Evolutionary conservation across 2,329 filamentous ascomycete species (phyloP), one percentile per base, ranked within the genome.

Genomic region (Madurella mycetomatis): DNA sequence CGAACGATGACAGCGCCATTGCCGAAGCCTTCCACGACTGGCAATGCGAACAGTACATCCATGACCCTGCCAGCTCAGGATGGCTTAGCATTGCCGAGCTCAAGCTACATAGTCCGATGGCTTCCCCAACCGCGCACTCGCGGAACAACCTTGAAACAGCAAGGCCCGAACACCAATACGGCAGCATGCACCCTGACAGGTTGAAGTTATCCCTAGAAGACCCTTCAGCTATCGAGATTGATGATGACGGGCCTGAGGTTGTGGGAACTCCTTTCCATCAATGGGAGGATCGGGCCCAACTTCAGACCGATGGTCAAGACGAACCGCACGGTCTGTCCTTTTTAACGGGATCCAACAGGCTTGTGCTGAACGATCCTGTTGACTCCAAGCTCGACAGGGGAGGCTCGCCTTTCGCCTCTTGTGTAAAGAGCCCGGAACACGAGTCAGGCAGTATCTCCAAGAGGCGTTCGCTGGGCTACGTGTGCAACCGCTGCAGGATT

Each of bases 401-500:
- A 17, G 13, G 16, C 9, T 0, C 5, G 9, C 25, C 32, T 25
- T 13, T 34, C 5, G 42, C 15, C 5, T 41, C 42, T 32, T 16
- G 4, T 4, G 1, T 12, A 1, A 9, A 12, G 30, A 16, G 4
- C 15, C 25, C 39, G 11, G 15, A n/a, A 16, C 9, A 12, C 2
- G 30, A 47, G 30, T 9, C 7, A 13, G 4, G 11, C 9, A 37
- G 34, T 9, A 18, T 9, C 2, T 15, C 12, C 12, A 52, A 49
- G 19, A 52, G 18, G 39, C 49, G 41, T 5, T 51, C 19, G 1
- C 32, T n/a, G 15, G 31, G 31, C 11, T 71, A 71, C 51, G 47
- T 65, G 19, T 73, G 71, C 53, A 65, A 63, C 9, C 67, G 68
- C 42, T 73, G 71, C 54, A 19, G 59, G 12, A 16, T 61, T 12